Conservation (phyloP, 352 stramenopile genomes). For the Globisporangium mamillatum region DNA sequence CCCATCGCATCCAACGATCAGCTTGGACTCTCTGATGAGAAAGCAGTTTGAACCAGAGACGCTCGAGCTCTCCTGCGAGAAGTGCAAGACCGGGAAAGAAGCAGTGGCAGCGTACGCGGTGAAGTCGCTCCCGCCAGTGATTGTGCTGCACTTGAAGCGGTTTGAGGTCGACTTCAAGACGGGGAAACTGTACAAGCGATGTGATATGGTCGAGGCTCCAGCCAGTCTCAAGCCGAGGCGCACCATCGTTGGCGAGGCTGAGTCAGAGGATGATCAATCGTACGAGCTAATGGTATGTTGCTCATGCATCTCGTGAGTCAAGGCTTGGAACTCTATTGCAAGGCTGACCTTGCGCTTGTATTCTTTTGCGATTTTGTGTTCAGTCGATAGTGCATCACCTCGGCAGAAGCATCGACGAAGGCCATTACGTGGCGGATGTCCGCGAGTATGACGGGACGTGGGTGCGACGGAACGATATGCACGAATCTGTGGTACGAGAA, state of each 20-base stretch:
- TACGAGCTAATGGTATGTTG: conserved; percentile 55
- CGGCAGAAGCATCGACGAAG: conserved; percentile 73
- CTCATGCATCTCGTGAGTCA: not conserved
- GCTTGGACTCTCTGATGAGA: conserved; percentile 54
- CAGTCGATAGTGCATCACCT: conserved; percentile 84
- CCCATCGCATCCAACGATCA: conserved; percentile 28
- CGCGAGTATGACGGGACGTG: conserved; percentile 48
- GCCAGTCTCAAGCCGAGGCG: conserved; percentile 35
- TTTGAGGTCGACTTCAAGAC: conserved; percentile 77
- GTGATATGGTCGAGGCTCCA: conserved; percentile 71
- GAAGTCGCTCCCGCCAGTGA: conserved; percentile 60
- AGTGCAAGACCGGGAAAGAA: conserved; percentile 70
- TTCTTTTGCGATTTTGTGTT: conserved; percentile 9
- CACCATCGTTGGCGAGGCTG: conserved; percentile 30
- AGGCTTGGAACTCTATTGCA: not conserved
- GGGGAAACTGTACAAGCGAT: conserved; percentile 76
- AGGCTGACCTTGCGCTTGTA: not conserved
- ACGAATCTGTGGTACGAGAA: conserved; percentile 66
- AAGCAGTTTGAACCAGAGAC: conserved; percentile 81
- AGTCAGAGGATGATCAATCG: conserved; percentile 21
- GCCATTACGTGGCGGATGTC: conserved; percentile 83
- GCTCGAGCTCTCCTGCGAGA: conserved; percentile 81
- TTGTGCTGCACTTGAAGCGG: conserved; percentile 84
- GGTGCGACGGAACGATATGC: conserved; percentile 80
- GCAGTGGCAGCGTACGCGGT: conserved; percentile 59